A percentile compares a stretch with the other conserved stretches of the same genome.
phyloP scores from a whole-genome alignment of 2,329 filamentous ascomycete species.

The Aureobasidium musti region DNA sequence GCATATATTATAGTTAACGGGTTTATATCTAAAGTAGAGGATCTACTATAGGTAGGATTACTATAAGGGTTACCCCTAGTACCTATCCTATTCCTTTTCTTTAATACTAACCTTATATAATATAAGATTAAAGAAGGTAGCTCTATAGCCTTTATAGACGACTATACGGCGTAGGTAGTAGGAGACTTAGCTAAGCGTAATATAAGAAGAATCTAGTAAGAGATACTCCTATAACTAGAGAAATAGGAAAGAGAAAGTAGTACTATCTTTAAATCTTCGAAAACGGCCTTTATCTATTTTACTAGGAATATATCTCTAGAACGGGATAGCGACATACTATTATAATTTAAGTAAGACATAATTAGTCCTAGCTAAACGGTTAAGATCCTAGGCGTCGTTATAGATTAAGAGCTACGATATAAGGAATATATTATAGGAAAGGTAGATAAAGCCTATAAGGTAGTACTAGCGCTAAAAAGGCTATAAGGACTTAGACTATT shows the following conservation, averaged over 20 bases:
- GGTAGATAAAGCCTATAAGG: too few species aligned
- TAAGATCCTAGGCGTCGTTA: neutral
- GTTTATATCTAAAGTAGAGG: conserved; percentile 13
- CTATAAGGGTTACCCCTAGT: conserved; percentile 25
- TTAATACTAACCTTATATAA: conserved; percentile 39
- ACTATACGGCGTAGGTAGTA: conserved; percentile 36
- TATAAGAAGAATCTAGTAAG: conserved; percentile 32
- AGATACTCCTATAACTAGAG: conserved; percentile 30
- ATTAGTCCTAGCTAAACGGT: neutral
- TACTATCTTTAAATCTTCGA: conserved; percentile 41
- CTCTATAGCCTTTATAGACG: too few species aligned
- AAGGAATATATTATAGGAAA: neutral
- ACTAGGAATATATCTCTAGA: too few species aligned
- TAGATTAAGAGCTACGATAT: neutral
- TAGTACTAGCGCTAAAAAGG: conserved; percentile 32
- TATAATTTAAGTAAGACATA: neutral
- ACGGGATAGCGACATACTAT: neutral
- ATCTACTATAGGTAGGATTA: conserved; percentile 9
- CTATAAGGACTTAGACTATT: conserved; percentile 31
- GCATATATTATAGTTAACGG: conserved; percentile 33
- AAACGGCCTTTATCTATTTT: conserved; percentile 39
- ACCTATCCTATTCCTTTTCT: conserved; percentile 37
- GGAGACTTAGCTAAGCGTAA: conserved; percentile 33
- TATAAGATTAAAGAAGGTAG: too few species aligned
- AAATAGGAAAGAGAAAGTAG: conserved; percentile 35